Evolutionary conservation across 2,329 filamentous ascomycete species (phyloP).

Genomic region (Colletotrichum musicola): DNA sequence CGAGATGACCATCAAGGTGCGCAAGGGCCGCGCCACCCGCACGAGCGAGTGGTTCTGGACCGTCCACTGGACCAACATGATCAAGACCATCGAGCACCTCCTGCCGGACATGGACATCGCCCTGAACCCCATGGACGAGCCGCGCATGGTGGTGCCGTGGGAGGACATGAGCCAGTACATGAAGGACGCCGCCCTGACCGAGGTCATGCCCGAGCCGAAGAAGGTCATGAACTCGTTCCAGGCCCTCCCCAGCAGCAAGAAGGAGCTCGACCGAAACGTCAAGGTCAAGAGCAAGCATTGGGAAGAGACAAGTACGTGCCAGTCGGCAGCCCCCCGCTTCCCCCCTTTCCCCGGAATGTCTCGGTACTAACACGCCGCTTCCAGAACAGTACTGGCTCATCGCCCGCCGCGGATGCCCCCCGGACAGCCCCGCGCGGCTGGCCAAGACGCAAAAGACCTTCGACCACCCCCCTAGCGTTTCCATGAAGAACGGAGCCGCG

Average conservation of each 20-base stretch:
- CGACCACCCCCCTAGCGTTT: conserved; percentile 58
- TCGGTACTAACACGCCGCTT: background rate
- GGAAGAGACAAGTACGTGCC: conserved; percentile 62
- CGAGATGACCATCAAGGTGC: conserved; percentile 72
- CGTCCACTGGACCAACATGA: conserved; percentile 66
- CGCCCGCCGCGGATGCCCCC: conserved; percentile 70
- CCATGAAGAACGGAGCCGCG: conserved; percentile 57
- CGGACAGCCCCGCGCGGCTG: conserved; percentile 70
- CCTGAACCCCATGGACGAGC: conserved; percentile 77
- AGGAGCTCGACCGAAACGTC: conserved; percentile 49
- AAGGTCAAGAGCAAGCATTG: conserved; percentile 58
- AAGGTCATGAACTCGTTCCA: conserved; percentile 60
- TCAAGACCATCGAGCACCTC: conserved; percentile 64
- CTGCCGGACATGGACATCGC: conserved; percentile 77
- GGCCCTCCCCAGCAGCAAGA: conserved; percentile 54
- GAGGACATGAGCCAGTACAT: conserved; percentile 70
- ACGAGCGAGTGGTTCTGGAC: conserved; percentile 70
- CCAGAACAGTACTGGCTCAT: conserved; percentile 69
- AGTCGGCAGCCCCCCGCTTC: background rate
- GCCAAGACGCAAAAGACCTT: conserved; percentile 57
- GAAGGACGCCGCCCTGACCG: conserved; percentile 62
- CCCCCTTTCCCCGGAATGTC: background rate
- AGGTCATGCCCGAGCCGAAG: conserved; percentile 57
- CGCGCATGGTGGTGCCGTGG: conserved; percentile 72
- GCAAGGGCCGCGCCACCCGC: conserved; percentile 64